Percentiles rank a stretch among this genome's conserved stretches.
phyloP scores from a whole-genome alignment of 2,329 filamentous ascomycete genomes.

The Ascocoryne sarcoides region DNA sequence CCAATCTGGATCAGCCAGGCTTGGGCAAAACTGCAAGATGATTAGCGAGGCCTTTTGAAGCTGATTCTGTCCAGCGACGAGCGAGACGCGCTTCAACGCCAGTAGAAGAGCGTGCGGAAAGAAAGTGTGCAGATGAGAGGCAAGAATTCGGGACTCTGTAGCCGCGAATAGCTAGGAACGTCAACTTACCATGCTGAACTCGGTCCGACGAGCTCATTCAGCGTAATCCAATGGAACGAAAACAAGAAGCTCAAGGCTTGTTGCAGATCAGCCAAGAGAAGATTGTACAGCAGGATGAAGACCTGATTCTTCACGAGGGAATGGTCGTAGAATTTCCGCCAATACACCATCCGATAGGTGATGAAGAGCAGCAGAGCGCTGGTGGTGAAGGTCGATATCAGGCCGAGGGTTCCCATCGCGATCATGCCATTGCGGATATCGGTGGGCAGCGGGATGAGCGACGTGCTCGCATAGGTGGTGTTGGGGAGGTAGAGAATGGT shows the following conservation, averaged over 20 bases:
- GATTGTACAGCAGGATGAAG: conserved; percentile 46
- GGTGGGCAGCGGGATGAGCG: conserved; percentile 82
- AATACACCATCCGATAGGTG: conserved; percentile 37
- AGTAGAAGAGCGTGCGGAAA: no score
- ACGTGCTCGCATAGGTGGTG: conserved; percentile 32
- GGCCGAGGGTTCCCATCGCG: conserved; percentile 43
- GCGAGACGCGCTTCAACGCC: no score
- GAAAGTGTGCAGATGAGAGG: no score
- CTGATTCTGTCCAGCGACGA: no score
- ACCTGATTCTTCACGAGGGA: conserved; percentile 38
- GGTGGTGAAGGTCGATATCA: conserved; percentile 38
- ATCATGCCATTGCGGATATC: conserved; percentile 84
- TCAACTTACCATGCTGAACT: conserved; percentile 36
- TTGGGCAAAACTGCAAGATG: conserved; percentile 30
- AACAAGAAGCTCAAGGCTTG: conserved; percentile 28
- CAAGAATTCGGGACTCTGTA: no score
- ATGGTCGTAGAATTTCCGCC: conserved; percentile 27
- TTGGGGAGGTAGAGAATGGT: no score
- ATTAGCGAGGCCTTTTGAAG: not conserved
- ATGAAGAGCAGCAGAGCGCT: conserved; percentile 35
- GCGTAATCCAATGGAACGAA: conserved; percentile 41
- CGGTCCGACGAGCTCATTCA: conserved; percentile 37
- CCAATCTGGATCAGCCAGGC: conserved; percentile 47
- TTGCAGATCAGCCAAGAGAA: conserved; percentile 31
- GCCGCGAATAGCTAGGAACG: no score